Evolutionary conservation across 139 green algal species (phyloP).

Genomic region (Ulvella scutata): DNA sequence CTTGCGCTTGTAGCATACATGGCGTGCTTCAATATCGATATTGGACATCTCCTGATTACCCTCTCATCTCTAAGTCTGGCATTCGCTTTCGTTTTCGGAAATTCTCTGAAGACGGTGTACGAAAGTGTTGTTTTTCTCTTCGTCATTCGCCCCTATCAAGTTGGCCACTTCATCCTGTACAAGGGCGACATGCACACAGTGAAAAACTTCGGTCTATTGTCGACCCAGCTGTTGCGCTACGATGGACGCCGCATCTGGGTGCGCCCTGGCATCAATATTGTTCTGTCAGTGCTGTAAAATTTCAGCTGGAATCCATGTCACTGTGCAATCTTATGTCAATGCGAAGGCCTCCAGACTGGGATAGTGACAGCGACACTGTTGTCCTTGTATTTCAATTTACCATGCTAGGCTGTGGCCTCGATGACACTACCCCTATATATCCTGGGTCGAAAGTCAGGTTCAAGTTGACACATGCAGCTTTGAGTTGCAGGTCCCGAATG

Average conservation of each 20-base stretch:
- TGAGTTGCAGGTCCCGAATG: not conserved
- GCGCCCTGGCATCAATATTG: not conserved
- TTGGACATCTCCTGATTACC: conserved; percentile 25
- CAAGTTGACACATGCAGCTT: not conserved
- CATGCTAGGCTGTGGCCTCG: not conserved
- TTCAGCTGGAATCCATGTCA: not conserved
- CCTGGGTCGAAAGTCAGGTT: not conserved
- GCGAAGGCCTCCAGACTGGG: not conserved
- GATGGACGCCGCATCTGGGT: not conserved
- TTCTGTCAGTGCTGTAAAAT: not conserved
- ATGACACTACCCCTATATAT: not conserved
- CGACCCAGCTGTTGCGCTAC: not conserved
- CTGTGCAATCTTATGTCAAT: not conserved
- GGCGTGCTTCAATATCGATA: conserved; percentile 36
- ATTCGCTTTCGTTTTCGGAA: conserved; percentile 43
- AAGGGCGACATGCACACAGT: not conserved
- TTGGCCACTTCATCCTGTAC: conserved; percentile 1
- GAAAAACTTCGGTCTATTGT: not conserved
- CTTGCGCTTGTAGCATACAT: conserved; percentile 38
- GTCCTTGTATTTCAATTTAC: not conserved
- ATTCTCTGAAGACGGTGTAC: conserved; percentile 34
- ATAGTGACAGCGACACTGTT: not conserved
- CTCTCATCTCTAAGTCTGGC: conserved; percentile 21
- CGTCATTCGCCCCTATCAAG: conserved; percentile 38
- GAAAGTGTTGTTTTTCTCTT: conserved; percentile 57